Base-by-base conservation (phyloP, 441 rosid species). In the Arabidopsis hybrid region DNA sequence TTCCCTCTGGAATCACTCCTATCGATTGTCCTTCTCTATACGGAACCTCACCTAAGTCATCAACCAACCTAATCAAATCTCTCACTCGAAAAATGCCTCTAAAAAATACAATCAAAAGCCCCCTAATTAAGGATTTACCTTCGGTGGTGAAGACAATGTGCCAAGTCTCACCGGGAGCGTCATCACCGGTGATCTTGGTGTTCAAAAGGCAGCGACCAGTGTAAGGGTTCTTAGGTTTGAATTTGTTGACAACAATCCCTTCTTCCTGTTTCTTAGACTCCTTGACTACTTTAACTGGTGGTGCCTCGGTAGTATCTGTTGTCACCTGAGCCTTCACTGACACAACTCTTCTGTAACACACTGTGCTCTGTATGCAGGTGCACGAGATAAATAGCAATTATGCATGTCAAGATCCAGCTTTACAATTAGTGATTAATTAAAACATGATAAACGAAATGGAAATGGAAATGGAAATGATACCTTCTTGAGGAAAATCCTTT, bases 121-220 rank as follows among this genome's bases (percentile, higher is more conserved):
- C 32, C 32, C 4, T 31, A 31, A 31, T 31, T 4, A 4, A 31
- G 32, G 32, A 31, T 31, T 31, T 77, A 94, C 97, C 99, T 72
- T 94, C 89, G 56, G 97, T 94, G 89, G 73, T 88, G 90, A 94
- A 92, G 78, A 94, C 99, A 89, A 92, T 94, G 85, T 94, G 99
- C 97, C 92, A 86, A 61, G 97, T 92, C 71, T 90, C 97, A 45
- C 97, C 99, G 64, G 97, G 99, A 67, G 97, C 97, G 65, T 92
- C 95, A 74, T 92, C 97, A 7, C 94, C 99, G n/a, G 99, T 94
- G 90, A 94, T 90, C 89, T 86, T 91, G 56, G 96, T 89, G 94
- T 94, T 94, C 69, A 94, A 71, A 71, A 94, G 93, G 84, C 95
- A 90, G 52, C 86, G 80, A 4, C 97, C 97, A 68, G 53, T 83